Evolutionary conservation across 2,329 filamentous ascomycete genomes (phyloP), one percentile per base, ranked within the genome.

Genomic region (Bipolaris sorokiniana): DNA sequence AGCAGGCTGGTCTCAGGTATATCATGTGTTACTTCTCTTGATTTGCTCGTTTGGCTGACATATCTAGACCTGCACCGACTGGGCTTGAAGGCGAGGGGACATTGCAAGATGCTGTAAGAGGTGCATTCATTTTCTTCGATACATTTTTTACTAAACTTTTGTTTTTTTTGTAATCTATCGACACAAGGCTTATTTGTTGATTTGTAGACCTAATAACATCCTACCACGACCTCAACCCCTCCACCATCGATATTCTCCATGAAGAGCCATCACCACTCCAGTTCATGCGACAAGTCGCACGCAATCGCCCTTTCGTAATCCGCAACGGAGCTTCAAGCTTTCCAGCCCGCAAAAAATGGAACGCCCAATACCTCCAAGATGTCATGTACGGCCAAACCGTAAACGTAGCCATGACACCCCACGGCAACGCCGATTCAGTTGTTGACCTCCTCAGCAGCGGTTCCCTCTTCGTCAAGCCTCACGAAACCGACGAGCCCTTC

Each of bases 401-500:
- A 49, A 91, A 90, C 64, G 90, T 94, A 54, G 90, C 90, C 20
- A 83, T 92, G 33, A 95, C 91, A n/a, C 90, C 90, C 1, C 73
- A 79, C 42, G 90, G 90, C 79, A 79, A 84, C 80, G 66, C 87
- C 80, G 65, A 87, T 78, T 62, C 75, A 6, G 85, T 92, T 56
- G 82, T 90, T 26, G 86, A 88, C 62, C 86, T 88, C 1, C 82
- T 84, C 61, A 83, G 88, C 49, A 71, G 66, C 3, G 64, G 64
- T 7, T 56, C 74, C 4, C 38, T 79, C 20, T 90, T 92, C 67
- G 86, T 89, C 23, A 92, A 92, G 68, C 91, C 91, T 0, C 83
- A 86, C 69, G 89, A 93, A 63, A 85, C 87, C 54, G 76, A 82
- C 18, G 85, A 90, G 54, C 74, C 80, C 0, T 93, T 94, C 67